Base-by-base conservation (phyloP, 2,329 filamentous ascomycete species). In the Capronia americana region DNA sequence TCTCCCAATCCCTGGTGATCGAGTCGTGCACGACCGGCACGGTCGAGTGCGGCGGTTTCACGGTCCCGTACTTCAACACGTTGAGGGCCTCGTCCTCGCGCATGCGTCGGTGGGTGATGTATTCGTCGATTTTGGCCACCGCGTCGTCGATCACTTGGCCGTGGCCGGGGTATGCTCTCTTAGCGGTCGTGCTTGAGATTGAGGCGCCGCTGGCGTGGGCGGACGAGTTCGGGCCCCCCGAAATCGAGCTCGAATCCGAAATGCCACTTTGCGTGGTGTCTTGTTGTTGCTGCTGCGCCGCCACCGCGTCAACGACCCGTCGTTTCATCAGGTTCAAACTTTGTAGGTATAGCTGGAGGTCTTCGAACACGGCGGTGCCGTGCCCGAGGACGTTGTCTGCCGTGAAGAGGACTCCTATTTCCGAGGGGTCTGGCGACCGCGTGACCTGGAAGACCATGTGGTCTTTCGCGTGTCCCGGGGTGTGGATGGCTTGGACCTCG, bases 341-440 rank as follows among this genome's bases (percentile, higher is more conserved):
- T 23, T 77, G 75, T 69, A 96, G 81, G 75, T 96, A 97, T 0
- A 81, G 79, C 0, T 80, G 77, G 8, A 96, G 82, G 69, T 95
- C 87, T 76, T 96, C 92, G 71, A 96, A 96, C 0, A 95, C 92
- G 3, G 91, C 88, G 1, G 92, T 96, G 12, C 92, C 92, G 67
- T 96, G 91, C 0, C 93, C 93, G 1, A 97, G 84, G 1, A 97
- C 90, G 75, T 94, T 96, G 78, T 97, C 93, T 6, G 90, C 93
- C 0, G 92, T 96, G 77, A 97, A 95, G 80, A 97, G 88, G 48
- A 91, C 89, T 72, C 92, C 85, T 74, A 96, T 85, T 72, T 96
- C 91, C 6, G 48, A 51, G 14, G 69, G 48, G 63, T 72, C 71
- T 0, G 68, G 55, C 4, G 70, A 72, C 48, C 61, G 54, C 54